Base-by-base conservation (phyloP, 2,329 filamentous ascomycete genomes). In the Aspergillus japonicus region DNA sequence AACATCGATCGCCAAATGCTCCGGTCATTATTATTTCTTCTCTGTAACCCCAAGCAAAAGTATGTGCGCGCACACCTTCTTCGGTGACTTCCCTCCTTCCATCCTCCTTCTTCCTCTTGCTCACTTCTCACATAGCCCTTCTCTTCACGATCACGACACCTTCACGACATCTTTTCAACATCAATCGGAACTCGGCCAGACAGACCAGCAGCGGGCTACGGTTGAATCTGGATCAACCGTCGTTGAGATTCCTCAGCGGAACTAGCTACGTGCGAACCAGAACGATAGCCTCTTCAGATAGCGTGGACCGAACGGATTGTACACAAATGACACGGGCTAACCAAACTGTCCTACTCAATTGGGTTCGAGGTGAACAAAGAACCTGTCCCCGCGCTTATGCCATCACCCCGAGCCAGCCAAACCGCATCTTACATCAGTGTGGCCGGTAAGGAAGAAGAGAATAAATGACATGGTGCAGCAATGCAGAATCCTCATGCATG, bases 1-100 rank as follows among this genome's bases (percentile, higher is more conserved):
- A 16, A 16, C 59, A 63, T 60, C 50, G 64, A 54, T 63, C 65
- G 66, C 48, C 50, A 58, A 60, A 59, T 58, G 58, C 50, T 56
- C 58, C 56, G 57, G 56, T 42, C 39, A 44, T 16, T 19, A 44
- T 16, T 19, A 44, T n/a, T 44, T n/a, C n/a, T 19, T 16, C 5
- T 44, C 16, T 44, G 39, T 44, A 44, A n/a, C 16, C 16, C 39
- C 39, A 29, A 29, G 26, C 26, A 29, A 29, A 10, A 29, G 26
- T 29, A 29, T 29, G 7, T 29, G 7, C 26, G 26, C 14, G 39
- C 16, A n/a, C 16, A 16, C 39, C 39, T 35, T 33, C 21, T 35
- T 44, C 39, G 39, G 39, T 12, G 16, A 19, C 39, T 44, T 44
- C 39, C 16, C 33, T 35, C 33, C 16, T 44, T n/a, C 14, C 16